Base-by-base conservation (phyloP, 495 filamentous ascomycete species). In the Lentithecium fluviatile region DNA sequence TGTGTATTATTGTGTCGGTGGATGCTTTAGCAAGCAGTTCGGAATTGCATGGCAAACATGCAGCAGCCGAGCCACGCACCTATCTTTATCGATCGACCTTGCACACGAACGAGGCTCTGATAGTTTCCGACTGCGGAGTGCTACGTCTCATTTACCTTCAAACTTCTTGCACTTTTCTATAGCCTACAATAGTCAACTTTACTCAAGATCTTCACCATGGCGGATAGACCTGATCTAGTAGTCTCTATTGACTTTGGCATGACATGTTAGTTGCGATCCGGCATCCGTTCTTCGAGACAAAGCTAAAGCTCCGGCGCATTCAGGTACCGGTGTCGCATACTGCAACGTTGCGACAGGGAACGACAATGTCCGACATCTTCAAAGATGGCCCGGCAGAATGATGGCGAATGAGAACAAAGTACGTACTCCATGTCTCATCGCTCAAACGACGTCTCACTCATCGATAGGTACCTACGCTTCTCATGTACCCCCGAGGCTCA, bases 211-310 rank as follows among this genome's bases (percentile, higher is more conserved):
- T 10, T 10, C 19, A 45, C n/a, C 13, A 56, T 56, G 21, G n/a
- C 20, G 19, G 52, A 56, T 43, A 29, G 56, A 34, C 79, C 82
- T 13, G 82, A 84, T 60, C 78, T 85, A 50, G 67, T 83, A 15
- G 77, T 85, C 25, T 80, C 80, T 19, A 74, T 86, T 45, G 83
- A 86, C 59, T 75, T 85, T 56, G 83, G 83, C 2, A 85, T 83
- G 71, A 85, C 83, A 21, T 84, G 76, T 79, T 74, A 45, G 70
- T 63, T 45, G 52, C 62, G 11, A 6, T 60, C 51, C 60, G 59
- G 26, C 50, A 49, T 24, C n/a, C 32, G 17, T 42, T 25, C 10
- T 47, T 57, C 25, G 43, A 32, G 6, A 12, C 19, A n/a, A 24
- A 29, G 25, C 29, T 61, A 20, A 66, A 29, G 29, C 23, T 24